Evolutionary conservation across 208 protist genomes (phyloP).

Genomic region (Acanthamoeba lenticulata): DNA sequence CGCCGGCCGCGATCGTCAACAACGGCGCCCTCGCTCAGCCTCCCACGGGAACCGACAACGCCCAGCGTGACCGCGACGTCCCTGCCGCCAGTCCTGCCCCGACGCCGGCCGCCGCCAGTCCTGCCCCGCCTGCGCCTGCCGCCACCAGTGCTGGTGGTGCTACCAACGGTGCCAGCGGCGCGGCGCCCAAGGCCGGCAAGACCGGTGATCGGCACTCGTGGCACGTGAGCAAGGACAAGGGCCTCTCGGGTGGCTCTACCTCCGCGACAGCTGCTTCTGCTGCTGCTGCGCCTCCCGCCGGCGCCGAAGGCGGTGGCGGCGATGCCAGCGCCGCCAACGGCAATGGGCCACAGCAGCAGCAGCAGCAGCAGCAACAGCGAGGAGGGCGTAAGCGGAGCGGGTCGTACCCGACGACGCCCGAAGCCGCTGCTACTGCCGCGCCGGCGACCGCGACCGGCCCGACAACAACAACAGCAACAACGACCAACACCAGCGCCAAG

Average conservation of each 20-base stretch:
- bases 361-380: not conserved
- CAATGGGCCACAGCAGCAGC: no score
- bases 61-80: not conserved
- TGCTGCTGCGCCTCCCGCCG: not conserved
- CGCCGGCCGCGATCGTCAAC: not conserved
- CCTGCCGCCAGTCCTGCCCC: not conserved
- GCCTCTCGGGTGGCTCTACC: not conserved
- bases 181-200: not conserved
- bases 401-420: not conserved
- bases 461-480: no score
- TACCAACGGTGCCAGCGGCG: not conserved
- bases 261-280: not conserved
- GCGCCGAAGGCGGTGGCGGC: no score
- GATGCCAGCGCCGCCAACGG: not conserved
- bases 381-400: not conserved
- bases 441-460: no score
- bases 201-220: not conserved
- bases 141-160: not conserved
- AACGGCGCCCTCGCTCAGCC: no score
- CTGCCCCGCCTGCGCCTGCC: no score
- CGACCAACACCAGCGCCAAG: not conserved
- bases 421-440: no score
- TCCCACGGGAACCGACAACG: no score
- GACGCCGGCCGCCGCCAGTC: no score
- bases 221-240: not conserved